Percentiles rank a stretch among this genome's conserved stretches.
These are phyloP conservation scores for Hibiscus tridactylites DNA, from an alignment of 345 rosid genomes.

Conservation along the genomic window DNA sequence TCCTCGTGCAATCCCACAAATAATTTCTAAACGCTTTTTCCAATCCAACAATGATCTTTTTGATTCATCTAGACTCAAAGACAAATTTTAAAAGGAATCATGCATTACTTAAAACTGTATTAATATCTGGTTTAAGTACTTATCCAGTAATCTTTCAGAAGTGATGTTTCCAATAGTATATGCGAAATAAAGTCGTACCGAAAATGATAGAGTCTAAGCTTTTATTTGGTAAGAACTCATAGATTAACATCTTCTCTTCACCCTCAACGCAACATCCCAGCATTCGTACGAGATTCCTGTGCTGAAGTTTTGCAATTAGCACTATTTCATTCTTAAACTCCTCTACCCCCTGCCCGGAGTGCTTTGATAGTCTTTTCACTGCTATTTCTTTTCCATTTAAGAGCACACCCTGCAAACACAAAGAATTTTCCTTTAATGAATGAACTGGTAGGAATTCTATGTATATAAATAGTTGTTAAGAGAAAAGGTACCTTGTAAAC, in stretches of 20 bases:
- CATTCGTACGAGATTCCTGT: too few relatives aligned
- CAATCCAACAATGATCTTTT: background rate
- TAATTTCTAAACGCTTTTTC: background rate
- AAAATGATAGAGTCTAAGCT: slow-evolving; percentile 18
- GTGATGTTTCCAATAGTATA: background rate
- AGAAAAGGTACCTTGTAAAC: slow-evolving; percentile 47
- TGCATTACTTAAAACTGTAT: too few relatives aligned
- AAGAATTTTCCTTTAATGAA: background rate
- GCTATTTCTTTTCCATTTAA: slow-evolving; percentile 38
- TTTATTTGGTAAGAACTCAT: too few relatives aligned
- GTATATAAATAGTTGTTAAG: background rate
- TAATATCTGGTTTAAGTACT: too few relatives aligned
- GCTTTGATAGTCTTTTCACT: slow-evolving; percentile 36
- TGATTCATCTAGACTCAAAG: background rate
- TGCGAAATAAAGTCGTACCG: slow-evolving; percentile 21
- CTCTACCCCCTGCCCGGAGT: slow-evolving; percentile 39
- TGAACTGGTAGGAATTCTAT: background rate
- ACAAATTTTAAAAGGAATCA: too few relatives aligned
- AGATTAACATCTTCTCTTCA: too few relatives aligned
- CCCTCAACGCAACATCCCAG: too few relatives aligned
- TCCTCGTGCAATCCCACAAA: background rate
- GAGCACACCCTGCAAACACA: slow-evolving; percentile 32
- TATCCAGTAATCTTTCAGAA: background rate
- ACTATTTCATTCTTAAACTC: slow-evolving; percentile 41
- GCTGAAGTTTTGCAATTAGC: too few relatives aligned